These are phyloP conservation scores for Ustilago xerochloae DNA, from an alignment of 1,284 basidiomycete species.

Conservation along the genomic window DNA sequence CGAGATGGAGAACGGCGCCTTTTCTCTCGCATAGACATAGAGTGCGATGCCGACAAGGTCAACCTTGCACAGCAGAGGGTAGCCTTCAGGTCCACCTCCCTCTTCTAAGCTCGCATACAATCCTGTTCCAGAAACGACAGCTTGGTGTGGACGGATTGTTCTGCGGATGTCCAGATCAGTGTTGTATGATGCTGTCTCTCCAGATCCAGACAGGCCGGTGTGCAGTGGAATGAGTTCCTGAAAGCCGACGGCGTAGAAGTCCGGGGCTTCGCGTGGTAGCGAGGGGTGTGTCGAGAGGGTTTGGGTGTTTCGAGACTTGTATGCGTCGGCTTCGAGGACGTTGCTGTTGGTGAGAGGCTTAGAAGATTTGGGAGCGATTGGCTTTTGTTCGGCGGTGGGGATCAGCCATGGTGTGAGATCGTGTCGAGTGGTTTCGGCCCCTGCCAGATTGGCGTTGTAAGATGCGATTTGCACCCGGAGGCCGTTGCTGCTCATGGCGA, in stretches of 20 bases:
- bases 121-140: conserved; percentile 57
- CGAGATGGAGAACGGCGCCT: conserved; percentile 69
- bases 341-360: conserved; percentile 38
- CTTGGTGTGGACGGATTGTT: conserved; percentile 64
- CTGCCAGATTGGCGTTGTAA: conserved; percentile 86
- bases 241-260: conserved; percentile 87
- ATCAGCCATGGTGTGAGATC: conserved; percentile 66
- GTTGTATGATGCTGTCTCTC: conserved; percentile 74
- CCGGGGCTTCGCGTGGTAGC: conserved; percentile 69
- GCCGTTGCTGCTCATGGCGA: conserved; percentile 25
- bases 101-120: conserved; percentile 61
- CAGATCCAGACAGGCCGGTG: conserved; percentile 60
- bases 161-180: conserved; percentile 73
- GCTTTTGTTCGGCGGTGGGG: conserved; percentile 57
- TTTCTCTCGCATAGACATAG: conserved; percentile 81
- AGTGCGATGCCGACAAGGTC: conserved; percentile 63
- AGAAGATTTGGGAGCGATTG: conserved; percentile 68
- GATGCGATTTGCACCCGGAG: conserved; percentile 80
- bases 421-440: conserved; percentile 69
- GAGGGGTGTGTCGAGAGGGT: conserved; percentile 38
- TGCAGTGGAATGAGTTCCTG: conserved; percentile 85
- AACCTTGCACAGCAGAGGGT: conserved; percentile 55
- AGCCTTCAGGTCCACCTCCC: conserved; percentile 65
- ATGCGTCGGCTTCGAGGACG: conserved; percentile 24
- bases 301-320: conserved; percentile 40